A percentile compares a stretch with the other conserved stretches of the same genome.
Evolutionary conservation across 495 filamentous ascomycete genomes (phyloP).

Genomic region (Penicillium silybi): DNA sequence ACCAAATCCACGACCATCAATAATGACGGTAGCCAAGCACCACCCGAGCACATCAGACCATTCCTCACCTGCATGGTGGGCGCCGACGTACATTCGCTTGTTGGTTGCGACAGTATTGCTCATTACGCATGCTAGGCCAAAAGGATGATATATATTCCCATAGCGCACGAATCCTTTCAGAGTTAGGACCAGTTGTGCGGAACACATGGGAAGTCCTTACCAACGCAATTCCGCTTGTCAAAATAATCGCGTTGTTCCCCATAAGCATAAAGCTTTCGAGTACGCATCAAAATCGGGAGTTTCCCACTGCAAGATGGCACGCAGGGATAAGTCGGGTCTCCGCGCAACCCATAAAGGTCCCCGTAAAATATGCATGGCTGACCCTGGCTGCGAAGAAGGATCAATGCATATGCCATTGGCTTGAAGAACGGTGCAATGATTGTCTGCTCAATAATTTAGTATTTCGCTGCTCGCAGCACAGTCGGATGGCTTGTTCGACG

Average conservation of each 20-base stretch:
- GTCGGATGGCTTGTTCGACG: background rate
- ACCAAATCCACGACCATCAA: slow-evolving; percentile 53
- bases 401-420: slow-evolving; percentile 57
- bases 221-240: slow-evolving; percentile 60
- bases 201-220: slow-evolving; percentile 21
- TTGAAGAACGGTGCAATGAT: slow-evolving; percentile 55
- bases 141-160: slow-evolving; percentile 49
- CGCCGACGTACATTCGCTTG: slow-evolving; percentile 63
- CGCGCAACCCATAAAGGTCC: slow-evolving; percentile 64
- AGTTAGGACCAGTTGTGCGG: background rate
- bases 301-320: slow-evolving; percentile 55
- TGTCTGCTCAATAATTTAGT: slow-evolving; percentile 24
- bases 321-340: slow-evolving; percentile 31
- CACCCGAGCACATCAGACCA: slow-evolving; percentile 63
- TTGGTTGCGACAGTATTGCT: slow-evolving; percentile 44
- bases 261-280: slow-evolving; percentile 66
- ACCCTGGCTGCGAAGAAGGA: slow-evolving; percentile 63
- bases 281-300: slow-evolving; percentile 57
- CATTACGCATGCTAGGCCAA: slow-evolving; percentile 56
- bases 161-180: slow-evolving; percentile 53
- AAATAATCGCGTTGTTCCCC: slow-evolving; percentile 67
- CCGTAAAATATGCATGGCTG: slow-evolving; percentile 75
- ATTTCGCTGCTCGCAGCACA: background rate
- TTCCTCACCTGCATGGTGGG: slow-evolving; percentile 51
- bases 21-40: slow-evolving; percentile 43